Percentiles rank a stretch among this genome's conserved stretches.
These are phyloP conservation scores for Excoecaria agallocha DNA, from an alignment of 345 rosid species.

Conservation along the genomic window DNA sequence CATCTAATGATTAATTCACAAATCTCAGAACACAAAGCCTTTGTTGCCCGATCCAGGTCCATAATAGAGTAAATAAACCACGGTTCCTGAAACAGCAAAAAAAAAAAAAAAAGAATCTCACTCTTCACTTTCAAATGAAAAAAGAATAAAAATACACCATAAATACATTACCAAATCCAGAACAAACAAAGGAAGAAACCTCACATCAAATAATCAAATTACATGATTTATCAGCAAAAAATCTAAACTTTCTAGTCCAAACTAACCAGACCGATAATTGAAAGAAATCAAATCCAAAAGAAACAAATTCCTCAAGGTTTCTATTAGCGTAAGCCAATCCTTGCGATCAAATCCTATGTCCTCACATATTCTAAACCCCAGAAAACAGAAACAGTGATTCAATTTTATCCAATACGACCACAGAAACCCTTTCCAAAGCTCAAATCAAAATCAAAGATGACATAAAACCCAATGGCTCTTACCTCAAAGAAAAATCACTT, in stretches of 20 bases:
- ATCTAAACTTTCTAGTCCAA: neutral
- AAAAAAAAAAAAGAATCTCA: neutral
- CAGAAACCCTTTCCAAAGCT: neutral
- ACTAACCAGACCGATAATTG: neutral
- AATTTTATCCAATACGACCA: neutral
- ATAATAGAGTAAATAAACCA: neutral
- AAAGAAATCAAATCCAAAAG: neutral
- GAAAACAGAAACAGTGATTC: neutral
- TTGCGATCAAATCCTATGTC: slow-evolving; percentile 1
- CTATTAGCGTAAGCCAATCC: neutral
- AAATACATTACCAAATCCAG: neutral
- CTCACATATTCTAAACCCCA: slow-evolving; percentile 7
- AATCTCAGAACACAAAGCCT: neutral
- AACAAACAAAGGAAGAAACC: neutral
- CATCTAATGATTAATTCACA: neutral
- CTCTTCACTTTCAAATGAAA: neutral
- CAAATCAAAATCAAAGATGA: slow-evolving; percentile 4
- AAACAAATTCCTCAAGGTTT: neutral
- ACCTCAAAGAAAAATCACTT: slow-evolving; percentile 16
- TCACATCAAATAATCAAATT: slow-evolving; percentile 2
- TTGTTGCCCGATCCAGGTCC: neutral
- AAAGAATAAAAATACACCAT: neutral
- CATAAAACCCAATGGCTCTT: slow-evolving; percentile 1
- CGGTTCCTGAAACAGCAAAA: neutral
- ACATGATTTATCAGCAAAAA: neutral